Evolutionary conservation across 2,329 filamentous ascomycete species (phyloP), one percentile per base, ranked within the genome.

Genomic region (Microdochium bolleyi): DNA sequence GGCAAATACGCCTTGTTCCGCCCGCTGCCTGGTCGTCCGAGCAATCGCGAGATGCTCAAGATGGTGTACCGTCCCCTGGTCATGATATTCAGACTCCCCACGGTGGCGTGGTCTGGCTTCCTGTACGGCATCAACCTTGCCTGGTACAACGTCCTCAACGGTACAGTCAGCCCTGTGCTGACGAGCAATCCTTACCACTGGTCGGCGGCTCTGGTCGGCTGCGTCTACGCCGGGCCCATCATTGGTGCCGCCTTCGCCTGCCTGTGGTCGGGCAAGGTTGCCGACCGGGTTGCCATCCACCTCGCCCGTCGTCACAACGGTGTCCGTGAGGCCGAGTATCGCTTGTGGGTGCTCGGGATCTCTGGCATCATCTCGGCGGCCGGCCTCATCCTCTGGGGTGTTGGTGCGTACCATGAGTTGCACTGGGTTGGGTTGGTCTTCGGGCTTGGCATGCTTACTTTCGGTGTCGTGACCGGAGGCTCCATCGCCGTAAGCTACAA

Each of bases 381-480:
- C 24, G 72, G 71, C 1, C 63, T 78, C 19, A 69, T 78, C 50
- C 56, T 75, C 3, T 78, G 74, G 74, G 76, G 76, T 32, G 73
- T 78, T 1, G 75, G 75, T 3, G 71, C 73, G 2, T 67, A 69
- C 49, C 61, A 71, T 50, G 49, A 61, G 2, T 57, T 74, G 3
- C 72, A 75, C 50, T 76, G 70, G 69, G 65, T 70, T 34, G 72
- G 70, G 5, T 63, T 70, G 21, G 63, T 72, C 4, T 61, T 72
- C 49, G 70, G 67, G 0, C 68, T 74, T 60, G 71, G 70, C 24
- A 65, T 71, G 32, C 64, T 74, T 3, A 68, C 67, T 2, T 62
- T 68, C 51, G 68, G 69, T 11, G 67, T 67, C 48, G 67, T 69
- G 3, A 57, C 72, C 16, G 71, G 70, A 13, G 59, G 70, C 13